phyloP scores from a whole-genome alignment of 352 stramenopile genomes.

The Globisporangium spiculum region DNA sequence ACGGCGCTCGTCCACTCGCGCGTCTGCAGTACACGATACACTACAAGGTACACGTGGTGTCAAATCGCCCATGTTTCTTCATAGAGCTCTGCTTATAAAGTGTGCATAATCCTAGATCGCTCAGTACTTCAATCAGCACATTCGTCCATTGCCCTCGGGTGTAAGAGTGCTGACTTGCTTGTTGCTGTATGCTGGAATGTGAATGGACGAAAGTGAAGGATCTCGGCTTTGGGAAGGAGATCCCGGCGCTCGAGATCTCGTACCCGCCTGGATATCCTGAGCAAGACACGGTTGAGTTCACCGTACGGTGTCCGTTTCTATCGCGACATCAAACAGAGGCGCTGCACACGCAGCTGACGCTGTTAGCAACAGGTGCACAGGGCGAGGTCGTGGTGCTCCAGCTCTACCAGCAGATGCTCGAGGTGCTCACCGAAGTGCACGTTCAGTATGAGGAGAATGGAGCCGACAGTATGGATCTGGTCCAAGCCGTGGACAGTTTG shows the following conservation, averaged over 20 bases:
- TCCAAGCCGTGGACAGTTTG: not conserved
- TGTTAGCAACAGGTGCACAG: constrained; percentile 25
- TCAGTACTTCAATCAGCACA: not conserved
- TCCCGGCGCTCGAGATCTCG: constrained; percentile 44
- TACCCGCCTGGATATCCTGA: constrained; percentile 44
- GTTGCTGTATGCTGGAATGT: not conserved
- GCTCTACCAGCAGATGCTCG: constrained; percentile 63
- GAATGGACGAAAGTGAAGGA: constrained; percentile 6
- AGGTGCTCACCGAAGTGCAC: constrained; percentile 34
- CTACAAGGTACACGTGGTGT: constrained; percentile 29
- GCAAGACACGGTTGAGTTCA: constrained; percentile 26
- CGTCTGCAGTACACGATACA: constrained; percentile 45
- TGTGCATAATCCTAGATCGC: not conserved
- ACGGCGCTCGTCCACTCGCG: constrained; percentile 6
- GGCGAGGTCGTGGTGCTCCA: constrained; percentile 55
- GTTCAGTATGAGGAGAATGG: not conserved
- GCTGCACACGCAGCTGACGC: constrained; percentile 34
- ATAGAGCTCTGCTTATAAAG: not conserved
- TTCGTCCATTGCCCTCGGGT: not conserved
- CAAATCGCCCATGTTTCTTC: not conserved
- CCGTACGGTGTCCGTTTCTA: constrained; percentile 50
- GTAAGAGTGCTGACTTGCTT: not conserved
- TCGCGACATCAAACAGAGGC: constrained; percentile 34
- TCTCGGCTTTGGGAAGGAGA: constrained; percentile 17
- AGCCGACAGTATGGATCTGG: not conserved